A percentile compares a stretch with the other conserved stretches of the same genome.
Evolutionary conservation across 1,284 basidiomycete genomes (phyloP).

Genomic region (Rhodotorula sp.): DNA sequence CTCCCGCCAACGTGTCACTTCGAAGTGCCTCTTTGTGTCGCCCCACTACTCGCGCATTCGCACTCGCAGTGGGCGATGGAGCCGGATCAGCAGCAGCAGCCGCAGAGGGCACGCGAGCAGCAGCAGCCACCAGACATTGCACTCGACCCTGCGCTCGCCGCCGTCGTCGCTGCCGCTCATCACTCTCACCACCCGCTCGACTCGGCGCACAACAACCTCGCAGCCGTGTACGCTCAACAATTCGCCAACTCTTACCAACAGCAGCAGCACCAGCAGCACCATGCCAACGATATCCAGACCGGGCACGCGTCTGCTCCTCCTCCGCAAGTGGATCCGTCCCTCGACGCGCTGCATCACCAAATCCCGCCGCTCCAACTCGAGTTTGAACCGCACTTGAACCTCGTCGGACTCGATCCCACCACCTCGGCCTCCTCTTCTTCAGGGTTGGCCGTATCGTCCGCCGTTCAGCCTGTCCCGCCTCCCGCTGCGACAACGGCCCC

Average conservation of each 20-base stretch:
- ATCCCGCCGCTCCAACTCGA: too few species aligned
- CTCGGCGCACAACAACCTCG: neutral
- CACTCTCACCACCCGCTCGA: neutral
- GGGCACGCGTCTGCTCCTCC: neutral
- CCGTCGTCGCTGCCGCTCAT: neutral
- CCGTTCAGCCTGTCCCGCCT: neutral
- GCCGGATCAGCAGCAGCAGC: neutral
- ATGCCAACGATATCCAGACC: neutral
- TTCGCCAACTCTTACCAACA: neutral
- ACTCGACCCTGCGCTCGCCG: constrained; percentile 10
- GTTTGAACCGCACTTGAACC: neutral
- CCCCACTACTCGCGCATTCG: too few species aligned
- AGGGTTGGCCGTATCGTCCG: neutral
- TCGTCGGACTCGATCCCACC: neutral
- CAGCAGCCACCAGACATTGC: neutral
- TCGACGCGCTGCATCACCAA: too few species aligned
- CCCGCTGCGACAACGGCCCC: neutral
- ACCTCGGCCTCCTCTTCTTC: neutral
- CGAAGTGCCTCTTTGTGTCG: too few species aligned
- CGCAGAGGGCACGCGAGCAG: neutral
- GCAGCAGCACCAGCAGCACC: neutral
- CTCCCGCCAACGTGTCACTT: too few species aligned
- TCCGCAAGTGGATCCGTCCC: too few species aligned
- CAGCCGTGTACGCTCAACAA: neutral
- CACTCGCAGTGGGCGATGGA: neutral